Base-by-base conservation (phyloP, 345 rosid species). In the Gossypium raimondii region DNA sequence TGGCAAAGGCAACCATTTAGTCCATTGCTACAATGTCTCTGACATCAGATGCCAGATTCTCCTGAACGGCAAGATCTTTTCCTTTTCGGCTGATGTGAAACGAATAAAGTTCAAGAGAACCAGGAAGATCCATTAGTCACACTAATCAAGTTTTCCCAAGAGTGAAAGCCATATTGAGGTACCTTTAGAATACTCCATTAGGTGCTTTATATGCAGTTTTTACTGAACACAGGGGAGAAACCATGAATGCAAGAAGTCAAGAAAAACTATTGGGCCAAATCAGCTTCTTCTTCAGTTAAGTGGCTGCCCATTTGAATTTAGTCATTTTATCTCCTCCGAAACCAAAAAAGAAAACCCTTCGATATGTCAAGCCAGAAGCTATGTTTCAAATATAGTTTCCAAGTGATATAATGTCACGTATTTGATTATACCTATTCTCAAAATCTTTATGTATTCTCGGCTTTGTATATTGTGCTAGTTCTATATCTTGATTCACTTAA, bases 11-110 rank as follows among this genome's bases (percentile, higher is more conserved):
- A 6, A 3, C 11, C 61, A 57, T 20, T 57, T 8, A 27, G 61
- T 22, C 69, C 68, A 48, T 29, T 2, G 43, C 57, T 68, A 68
- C 68, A 2, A 47, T 60, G 45, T 27, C 53, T 73, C 76, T 60
- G 25, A 58, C 66, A 57, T 27, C 4, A 27, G 27, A 56, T 41
- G 74, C 41, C 47, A 73, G 45, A 61, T 45, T 73, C 68, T 48
- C 25, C 57, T 27, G 63, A 59, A 50, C 58, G 18, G 25, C 8
- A 11, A 27, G 10, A 48, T 16, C 69, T 73, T 17, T 61, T 61
- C 45, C 60, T 48, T 73, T 73, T 48, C 12, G 5, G 76, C 43
- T 73, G 60, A 73, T 48, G 59, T 62, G 59, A 73, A 51, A 48
- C 63, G 60, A 47, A 61, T 60, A 17, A 61, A 73, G 50, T 60